Conservation (phyloP, 495 filamentous ascomycete genomes). For the Talaromyces liani region DNA sequence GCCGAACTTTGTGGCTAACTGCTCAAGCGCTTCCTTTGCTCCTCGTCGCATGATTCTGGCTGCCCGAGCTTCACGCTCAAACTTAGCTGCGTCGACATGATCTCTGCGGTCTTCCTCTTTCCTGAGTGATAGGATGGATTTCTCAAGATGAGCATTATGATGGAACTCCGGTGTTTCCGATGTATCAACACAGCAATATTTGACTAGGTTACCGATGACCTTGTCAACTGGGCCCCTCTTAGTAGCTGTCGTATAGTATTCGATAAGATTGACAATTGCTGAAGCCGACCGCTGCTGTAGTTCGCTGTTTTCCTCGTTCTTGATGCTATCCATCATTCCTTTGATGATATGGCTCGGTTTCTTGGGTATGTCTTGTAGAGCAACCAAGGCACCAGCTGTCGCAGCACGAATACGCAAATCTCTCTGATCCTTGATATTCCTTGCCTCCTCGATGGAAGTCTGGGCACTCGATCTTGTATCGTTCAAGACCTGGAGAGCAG, state of each 20-base stretch:
- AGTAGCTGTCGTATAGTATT: conserved; percentile 67
- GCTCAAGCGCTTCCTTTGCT: conserved; percentile 90
- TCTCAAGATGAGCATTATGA: conserved; percentile 63
- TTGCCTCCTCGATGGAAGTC: conserved; percentile 69
- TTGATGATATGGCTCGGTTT: conserved; percentile 87
- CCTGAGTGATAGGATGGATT: conserved; percentile 78
- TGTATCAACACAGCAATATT: conserved; percentile 94
- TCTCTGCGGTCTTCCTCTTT: conserved; percentile 97
- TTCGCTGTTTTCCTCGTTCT: conserved; percentile 85
- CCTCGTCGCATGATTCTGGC: conserved; percentile 85
- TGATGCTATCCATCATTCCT: conserved; percentile 95
- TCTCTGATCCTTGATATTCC: conserved; percentile 65
- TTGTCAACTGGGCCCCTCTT: conserved; percentile 83
- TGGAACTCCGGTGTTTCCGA: conserved; percentile 95
- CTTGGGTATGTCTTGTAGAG: conserved; percentile 80
- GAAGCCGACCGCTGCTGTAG: conserved; percentile 82
- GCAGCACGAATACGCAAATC: conserved; percentile 84
- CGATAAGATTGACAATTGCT: conserved; percentile 77
- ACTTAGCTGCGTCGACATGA: conserved; percentile 80
- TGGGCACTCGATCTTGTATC: conserved; percentile 65
- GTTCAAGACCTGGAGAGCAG: conserved; percentile 62
- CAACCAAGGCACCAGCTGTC: conserved; percentile 78
- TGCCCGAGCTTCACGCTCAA: conserved; percentile 75
- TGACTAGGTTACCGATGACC: conserved; percentile 85
- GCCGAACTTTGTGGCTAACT: conserved; percentile 73